Evolutionary conservation across 2,329 filamentous ascomycete genomes (phyloP).

Genomic region (Pseudogymnoascus sp.): DNA sequence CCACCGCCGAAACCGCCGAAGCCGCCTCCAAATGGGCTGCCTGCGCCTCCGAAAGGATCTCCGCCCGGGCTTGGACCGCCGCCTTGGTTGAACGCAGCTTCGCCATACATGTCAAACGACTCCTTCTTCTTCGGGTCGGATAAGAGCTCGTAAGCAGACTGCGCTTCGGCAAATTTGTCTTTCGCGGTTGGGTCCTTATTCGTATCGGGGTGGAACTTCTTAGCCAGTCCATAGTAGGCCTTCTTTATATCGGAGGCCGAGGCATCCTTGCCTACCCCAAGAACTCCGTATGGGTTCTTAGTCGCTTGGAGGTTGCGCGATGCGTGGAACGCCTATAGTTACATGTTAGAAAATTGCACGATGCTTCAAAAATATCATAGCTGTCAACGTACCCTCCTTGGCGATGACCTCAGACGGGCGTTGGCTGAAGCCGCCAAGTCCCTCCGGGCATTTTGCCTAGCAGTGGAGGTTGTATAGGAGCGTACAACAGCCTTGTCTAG

Average conservation of each 20-base stretch:
- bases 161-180: slow-evolving; percentile 87
- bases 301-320: slow-evolving; percentile 23
- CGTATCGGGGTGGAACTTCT: slow-evolving; percentile 96
- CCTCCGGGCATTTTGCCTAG: slow-evolving; percentile 3
- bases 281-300: slow-evolving; percentile 76
- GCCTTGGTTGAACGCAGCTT: slow-evolving; percentile 76
- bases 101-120: slow-evolving; percentile 83
- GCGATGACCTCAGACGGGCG: slow-evolving; percentile 13
- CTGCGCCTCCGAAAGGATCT: slow-evolving; percentile 53
- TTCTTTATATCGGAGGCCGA: slow-evolving; percentile 88
- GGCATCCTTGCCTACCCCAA: slow-evolving; percentile 78
- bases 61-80: slow-evolving; percentile 49
- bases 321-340: slow-evolving; percentile 24
- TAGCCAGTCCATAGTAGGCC: slow-evolving; percentile 93
- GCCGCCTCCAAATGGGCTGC: slow-evolving; percentile 52
- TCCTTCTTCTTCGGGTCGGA: slow-evolving; percentile 90
- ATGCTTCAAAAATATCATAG: neutral
- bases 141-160: slow-evolving; percentile 86
- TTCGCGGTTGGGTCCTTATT: slow-evolving; percentile 94
- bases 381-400: slow-evolving; percentile 20
- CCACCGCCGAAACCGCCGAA: slow-evolving; percentile 46
- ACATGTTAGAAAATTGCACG: neutral
- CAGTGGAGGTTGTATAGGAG: neutral
- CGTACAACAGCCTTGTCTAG: neutral
- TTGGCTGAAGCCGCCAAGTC: slow-evolving; percentile 16